These are phyloP conservation scores for Fraxinus baroniana DNA, from an alignment of 305 asterid species.

Conservation along the genomic window DNA sequence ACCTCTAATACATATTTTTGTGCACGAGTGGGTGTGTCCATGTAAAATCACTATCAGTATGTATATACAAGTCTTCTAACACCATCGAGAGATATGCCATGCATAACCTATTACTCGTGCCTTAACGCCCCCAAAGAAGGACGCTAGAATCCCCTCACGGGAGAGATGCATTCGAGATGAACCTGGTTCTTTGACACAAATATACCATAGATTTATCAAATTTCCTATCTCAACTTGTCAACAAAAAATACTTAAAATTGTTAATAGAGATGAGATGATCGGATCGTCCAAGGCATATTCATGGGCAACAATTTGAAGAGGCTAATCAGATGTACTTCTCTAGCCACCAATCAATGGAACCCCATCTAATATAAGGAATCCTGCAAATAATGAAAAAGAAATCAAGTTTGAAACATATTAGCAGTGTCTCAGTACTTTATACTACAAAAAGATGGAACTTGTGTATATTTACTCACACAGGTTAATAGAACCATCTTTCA, in stretches of 20 bases:
- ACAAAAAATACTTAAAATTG: constrained; percentile 22
- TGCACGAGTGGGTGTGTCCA: neutral
- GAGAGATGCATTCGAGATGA: neutral
- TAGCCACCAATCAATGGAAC: constrained; percentile 44
- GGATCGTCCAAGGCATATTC: constrained; percentile 30
- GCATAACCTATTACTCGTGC: neutral
- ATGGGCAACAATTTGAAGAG: constrained; percentile 43
- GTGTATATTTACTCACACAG: constrained; percentile 62
- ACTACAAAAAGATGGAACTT: constrained; percentile 26
- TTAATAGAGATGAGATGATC: constrained; percentile 30
- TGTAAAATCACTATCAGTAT: neutral
- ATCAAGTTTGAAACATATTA: constrained; percentile 28
- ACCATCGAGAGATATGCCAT: neutral
- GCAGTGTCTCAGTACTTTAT: constrained; percentile 28
- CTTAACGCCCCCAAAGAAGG: neutral
- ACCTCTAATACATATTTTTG: neutral
- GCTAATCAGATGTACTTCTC: constrained; percentile 35
- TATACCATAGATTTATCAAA: constrained; percentile 30
- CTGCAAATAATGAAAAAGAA: constrained; percentile 45
- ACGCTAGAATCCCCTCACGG: neutral
- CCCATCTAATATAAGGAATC: constrained; percentile 35
- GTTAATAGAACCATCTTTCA: constrained; percentile 85
- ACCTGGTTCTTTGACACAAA: constrained; percentile 18
- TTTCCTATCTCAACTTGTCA: constrained; percentile 26
- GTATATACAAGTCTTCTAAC: neutral